phyloP scores from a whole-genome alignment of 805 yeast species.

The Pichia nakasei region DNA sequence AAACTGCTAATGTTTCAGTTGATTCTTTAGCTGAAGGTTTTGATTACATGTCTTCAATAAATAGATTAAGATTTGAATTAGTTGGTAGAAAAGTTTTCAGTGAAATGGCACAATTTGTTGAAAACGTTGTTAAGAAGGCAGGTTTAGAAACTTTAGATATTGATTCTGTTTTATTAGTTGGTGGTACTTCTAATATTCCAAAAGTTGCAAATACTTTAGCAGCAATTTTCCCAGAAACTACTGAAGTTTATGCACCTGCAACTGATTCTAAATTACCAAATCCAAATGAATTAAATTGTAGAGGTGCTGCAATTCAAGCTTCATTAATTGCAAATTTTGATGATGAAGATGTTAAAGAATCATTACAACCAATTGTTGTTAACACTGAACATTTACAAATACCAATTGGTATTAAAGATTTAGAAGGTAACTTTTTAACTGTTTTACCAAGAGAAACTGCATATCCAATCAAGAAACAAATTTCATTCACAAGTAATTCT shows the following conservation, averaged over 20 bases:
- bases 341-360: slow-evolving; percentile 72
- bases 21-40: slow-evolving; percentile 91
- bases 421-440: slow-evolving; percentile 60
- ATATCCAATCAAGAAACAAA: slow-evolving; percentile 75
- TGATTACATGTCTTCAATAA: slow-evolving; percentile 87
- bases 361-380: slow-evolving; percentile 73
- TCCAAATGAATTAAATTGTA: slow-evolving; percentile 83
- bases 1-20: slow-evolving; percentile 81
- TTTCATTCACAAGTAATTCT: slow-evolving; percentile 53
- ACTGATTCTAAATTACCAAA: slow-evolving; percentile 67
- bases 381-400: slow-evolving; percentile 81
- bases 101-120: slow-evolving; percentile 70
- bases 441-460: slow-evolving; percentile 79
- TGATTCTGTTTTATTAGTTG: slow-evolving; percentile 84
- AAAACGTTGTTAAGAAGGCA: slow-evolving; percentile 69
- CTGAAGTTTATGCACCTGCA: slow-evolving; percentile 68
- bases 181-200: slow-evolving; percentile 91
- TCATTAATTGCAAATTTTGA: slow-evolving; percentile 75
- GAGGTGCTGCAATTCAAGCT: slow-evolving; percentile 97
- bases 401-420: slow-evolving; percentile 77
- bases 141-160: slow-evolving; percentile 76
- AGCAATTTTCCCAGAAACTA: slow-evolving; percentile 71
- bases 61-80: slow-evolving; percentile 89
- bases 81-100: slow-evolving; percentile 71
- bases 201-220: slow-evolving; percentile 73